Evolutionary conservation across 2,329 filamentous ascomycete genomes (phyloP).

Genomic region (Neofusicoccum laricinum): DNA sequence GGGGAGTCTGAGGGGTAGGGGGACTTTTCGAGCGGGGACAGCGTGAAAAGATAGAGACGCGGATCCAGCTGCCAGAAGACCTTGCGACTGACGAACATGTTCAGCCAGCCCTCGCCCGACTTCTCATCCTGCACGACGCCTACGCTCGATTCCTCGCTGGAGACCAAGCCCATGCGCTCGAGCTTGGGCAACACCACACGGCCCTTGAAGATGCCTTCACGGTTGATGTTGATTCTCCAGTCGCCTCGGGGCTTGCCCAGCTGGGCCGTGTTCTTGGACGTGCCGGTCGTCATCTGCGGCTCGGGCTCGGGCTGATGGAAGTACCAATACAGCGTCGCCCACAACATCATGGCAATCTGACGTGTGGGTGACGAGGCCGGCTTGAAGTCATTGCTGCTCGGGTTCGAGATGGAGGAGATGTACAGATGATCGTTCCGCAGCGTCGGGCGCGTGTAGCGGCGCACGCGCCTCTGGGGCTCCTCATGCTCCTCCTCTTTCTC

Average conservation of each 20-base stretch:
- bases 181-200: slow-evolving; percentile 83
- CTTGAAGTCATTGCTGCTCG: slow-evolving; percentile 75
- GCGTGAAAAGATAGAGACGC: slow-evolving; percentile 81
- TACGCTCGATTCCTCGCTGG: slow-evolving; percentile 71
- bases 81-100: slow-evolving; percentile 77
- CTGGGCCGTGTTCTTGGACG: slow-evolving; percentile 62
- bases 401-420: slow-evolving; percentile 87
- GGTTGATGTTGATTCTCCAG: slow-evolving; percentile 80
- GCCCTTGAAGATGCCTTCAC: slow-evolving; percentile 84
- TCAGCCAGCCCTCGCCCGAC: slow-evolving; percentile 64
- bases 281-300: slow-evolving; percentile 59
- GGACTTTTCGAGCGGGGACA: slow-evolving; percentile 59
- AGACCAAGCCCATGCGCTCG: slow-evolving; percentile 86
- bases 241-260: slow-evolving; percentile 74
- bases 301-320: slow-evolving; percentile 82
- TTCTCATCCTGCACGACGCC: slow-evolving; percentile 63
- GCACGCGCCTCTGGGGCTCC: slow-evolving; percentile 40
- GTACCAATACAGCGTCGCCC: slow-evolving; percentile 94
- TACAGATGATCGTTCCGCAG: slow-evolving; percentile 78
- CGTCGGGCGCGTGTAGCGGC: slow-evolving; percentile 72
- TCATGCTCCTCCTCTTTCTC: slow-evolving; percentile 28
- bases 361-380: slow-evolving; percentile 76
- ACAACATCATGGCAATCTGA: slow-evolving; percentile 95
- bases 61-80: slow-evolving; percentile 93
- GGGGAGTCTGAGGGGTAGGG: slow-evolving; percentile 51